Percentiles rank a stretch among this genome's conserved stretches.
Conservation (phyloP, 2,329 filamentous ascomycete species). For the Aspergillus pseudonomiae region DNA sequence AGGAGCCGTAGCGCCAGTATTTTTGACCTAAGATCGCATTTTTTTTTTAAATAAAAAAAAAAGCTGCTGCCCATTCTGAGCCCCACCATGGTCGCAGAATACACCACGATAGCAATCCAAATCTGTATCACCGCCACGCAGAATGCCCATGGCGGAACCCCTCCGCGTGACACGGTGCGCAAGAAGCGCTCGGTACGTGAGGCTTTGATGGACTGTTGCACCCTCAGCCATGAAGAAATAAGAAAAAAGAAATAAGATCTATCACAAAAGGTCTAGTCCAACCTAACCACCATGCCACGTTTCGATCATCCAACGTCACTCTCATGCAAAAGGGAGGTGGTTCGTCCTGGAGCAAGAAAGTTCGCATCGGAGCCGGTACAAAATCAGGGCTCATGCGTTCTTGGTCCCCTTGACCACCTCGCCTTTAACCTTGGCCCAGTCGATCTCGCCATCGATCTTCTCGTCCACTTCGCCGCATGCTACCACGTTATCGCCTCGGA, state of each 20-base stretch:
- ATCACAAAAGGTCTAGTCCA: background rate
- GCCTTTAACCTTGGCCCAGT: conserved; percentile 90
- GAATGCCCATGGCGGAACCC: background rate
- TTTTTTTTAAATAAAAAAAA: background rate
- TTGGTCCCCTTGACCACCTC: conserved; percentile 82
- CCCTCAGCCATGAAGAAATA: background rate
- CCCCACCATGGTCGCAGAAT: background rate
- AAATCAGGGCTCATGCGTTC: conserved; percentile 56
- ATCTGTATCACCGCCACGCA: background rate
- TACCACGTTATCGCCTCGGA: conserved; percentile 92
- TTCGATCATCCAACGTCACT: conserved; percentile 4
- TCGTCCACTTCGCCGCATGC: conserved; percentile 89
- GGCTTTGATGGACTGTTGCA: conserved; percentile 1
- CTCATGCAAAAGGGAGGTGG: background rate
- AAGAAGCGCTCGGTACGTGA: background rate
- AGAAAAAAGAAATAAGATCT: background rate
- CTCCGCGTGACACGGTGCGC: conserved; percentile 1
- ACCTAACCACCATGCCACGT: conserved; percentile 3
- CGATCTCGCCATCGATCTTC: conserved; percentile 82
- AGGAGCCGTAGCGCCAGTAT: conserved; percentile 1
- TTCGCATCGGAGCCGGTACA: background rate
- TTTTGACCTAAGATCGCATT: conserved; percentile 3
- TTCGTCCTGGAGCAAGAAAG: background rate
- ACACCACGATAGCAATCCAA: background rate
- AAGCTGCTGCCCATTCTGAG: background rate